Conservation (phyloP, 257 asterid species). For the Knoxia roxburghii region DNA sequence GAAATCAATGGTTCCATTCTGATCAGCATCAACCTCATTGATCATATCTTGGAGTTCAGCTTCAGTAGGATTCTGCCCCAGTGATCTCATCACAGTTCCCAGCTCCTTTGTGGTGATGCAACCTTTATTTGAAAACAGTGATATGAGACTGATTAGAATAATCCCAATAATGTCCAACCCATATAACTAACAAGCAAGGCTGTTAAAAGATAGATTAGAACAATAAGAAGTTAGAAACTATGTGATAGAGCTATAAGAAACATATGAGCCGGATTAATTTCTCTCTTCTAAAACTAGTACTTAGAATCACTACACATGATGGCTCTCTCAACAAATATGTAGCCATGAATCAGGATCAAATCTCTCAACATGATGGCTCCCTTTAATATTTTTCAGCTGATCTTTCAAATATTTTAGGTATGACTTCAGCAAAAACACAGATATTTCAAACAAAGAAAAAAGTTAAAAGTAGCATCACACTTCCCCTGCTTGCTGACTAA, state of each 20-base stretch:
- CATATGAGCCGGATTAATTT: too few relatives aligned
- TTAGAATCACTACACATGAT: not conserved
- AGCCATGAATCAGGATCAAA: too few relatives aligned
- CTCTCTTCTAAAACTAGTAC: not conserved
- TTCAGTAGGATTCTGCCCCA: constrained; percentile 68
- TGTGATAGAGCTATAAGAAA: not conserved
- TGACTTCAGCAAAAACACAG: not conserved
- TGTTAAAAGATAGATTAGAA: not conserved
- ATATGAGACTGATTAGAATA: not conserved
- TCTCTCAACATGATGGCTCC: too few relatives aligned
- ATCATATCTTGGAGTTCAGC: constrained; percentile 60
- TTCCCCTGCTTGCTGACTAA: not conserved
- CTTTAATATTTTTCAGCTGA: too few relatives aligned
- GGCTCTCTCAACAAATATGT: not conserved
- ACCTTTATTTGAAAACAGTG: constrained; percentile 27
- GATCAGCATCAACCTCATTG: constrained; percentile 67
- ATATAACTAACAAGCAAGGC: not conserved
- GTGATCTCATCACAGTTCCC: constrained; percentile 70
- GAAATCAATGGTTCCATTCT: constrained; percentile 57
- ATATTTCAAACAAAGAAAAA: not conserved
- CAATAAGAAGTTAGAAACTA: not conserved
- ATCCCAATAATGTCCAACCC: not conserved
- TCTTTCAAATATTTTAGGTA: too few relatives aligned
- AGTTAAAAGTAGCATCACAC: not conserved
- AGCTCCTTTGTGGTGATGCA: constrained; percentile 62